Percentiles rank a stretch among this genome's conserved stretches.
phyloP scores from a whole-genome alignment of 495 filamentous ascomycete species.

The Usnea hakonensis region DNA sequence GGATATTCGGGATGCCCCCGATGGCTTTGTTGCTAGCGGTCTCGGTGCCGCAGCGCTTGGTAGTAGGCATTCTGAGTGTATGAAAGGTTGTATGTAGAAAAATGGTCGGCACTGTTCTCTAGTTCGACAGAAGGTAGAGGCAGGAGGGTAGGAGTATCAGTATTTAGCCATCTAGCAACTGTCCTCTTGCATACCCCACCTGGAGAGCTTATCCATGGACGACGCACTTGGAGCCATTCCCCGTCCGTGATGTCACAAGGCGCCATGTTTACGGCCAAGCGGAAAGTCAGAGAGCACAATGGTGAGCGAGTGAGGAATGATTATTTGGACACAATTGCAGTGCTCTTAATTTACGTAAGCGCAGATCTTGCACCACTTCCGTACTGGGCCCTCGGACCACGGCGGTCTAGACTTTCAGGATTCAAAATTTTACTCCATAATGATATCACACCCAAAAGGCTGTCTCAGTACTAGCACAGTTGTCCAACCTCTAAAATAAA shows the following conservation, averaged over 20 bases:
- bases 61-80: conserved; percentile 22
- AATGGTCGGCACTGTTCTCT: background rate
- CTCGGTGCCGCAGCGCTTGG: conserved; percentile 19
- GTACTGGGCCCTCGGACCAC: background rate
- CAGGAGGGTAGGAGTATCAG: background rate
- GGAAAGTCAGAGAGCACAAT: background rate
- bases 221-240: background rate
- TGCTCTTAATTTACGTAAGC: conserved; percentile 1
- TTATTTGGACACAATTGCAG: background rate
- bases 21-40: conserved; percentile 26
- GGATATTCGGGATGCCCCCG: conserved; percentile 29
- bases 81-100: background rate
- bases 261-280: background rate
- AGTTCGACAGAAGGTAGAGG: background rate
- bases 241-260: conserved; percentile 4
- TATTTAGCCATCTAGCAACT: background rate
- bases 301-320: background rate
- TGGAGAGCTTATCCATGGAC: background rate
- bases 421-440: no score
- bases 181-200: background rate
- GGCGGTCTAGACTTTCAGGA: conserved; percentile 4
- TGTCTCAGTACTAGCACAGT: no score
- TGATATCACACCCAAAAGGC: no score
- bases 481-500: no score
- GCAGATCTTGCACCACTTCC: background rate